Evolutionary conservation across 495 filamentous ascomycete species (phyloP).

Genomic region (Bathelium albidoporum): DNA sequence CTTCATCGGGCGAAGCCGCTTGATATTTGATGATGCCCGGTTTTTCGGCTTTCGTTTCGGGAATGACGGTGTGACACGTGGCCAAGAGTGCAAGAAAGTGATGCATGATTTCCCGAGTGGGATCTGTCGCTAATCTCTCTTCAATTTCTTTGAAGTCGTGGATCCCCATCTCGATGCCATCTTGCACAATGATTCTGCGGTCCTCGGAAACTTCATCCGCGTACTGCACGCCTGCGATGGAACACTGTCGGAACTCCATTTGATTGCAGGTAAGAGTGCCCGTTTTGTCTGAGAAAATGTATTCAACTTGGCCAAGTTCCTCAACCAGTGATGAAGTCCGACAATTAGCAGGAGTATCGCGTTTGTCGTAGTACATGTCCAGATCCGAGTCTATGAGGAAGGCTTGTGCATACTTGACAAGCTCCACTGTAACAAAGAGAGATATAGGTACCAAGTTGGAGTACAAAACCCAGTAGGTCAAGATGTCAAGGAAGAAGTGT

Average conservation of each 20-base stretch:
- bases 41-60: conserved; percentile 68
- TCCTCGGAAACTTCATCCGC: conserved; percentile 90
- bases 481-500: conserved; percentile 88
- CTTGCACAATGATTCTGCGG: conserved; percentile 60
- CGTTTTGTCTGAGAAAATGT: conserved; percentile 98
- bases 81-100: conserved; percentile 82
- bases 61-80: conserved; percentile 96
- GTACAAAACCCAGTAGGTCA: conserved; percentile 99
- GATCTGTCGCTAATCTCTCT: conserved; percentile 23
- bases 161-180: conserved; percentile 68
- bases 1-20: conserved; percentile 95
- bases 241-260: conserved; percentile 97
- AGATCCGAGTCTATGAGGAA: conserved; percentile 94
- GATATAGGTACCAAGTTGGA: conserved; percentile 95
- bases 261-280: conserved; percentile 97
- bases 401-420: conserved; percentile 97
- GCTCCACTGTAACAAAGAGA: conserved; percentile 93
- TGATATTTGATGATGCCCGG: conserved; percentile 86
- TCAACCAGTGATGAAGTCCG: conserved; percentile 94
- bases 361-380: conserved; percentile 95
- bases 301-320: conserved; percentile 96
- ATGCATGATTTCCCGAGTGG: conserved; percentile 52
- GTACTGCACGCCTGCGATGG: conserved; percentile 89
- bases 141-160: conserved; percentile 74
- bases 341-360: conserved; percentile 90